Base-by-base conservation (phyloP, 106 monocot genomes). In the Dioscorea alata region DNA sequence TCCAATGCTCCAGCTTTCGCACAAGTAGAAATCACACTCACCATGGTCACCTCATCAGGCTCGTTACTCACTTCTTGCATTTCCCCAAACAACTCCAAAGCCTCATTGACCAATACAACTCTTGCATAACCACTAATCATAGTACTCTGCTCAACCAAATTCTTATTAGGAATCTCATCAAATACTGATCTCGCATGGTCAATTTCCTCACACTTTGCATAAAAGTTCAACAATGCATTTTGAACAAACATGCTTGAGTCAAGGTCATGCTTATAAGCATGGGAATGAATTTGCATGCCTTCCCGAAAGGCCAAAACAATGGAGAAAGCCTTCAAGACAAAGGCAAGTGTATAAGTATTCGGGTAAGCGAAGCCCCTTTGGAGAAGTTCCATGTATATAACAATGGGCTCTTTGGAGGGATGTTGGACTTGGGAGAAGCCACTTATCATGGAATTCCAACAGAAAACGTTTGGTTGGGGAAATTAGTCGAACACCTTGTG, bases 21-120 rank as follows among this genome's bases (percentile, higher is more conserved):
- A 48, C 92, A 93, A 21, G 97, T 92, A 1, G 89, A 87, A n/a
- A 99, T 87, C 8, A 99, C 85, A 50, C 89, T 85, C 42, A 99
- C 89, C 92, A 99, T 92, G 1, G 97, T 93, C 20, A 99, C 85
- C 85, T 93, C 92, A 76, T 92, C 92, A 17, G 92, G 97, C 22
- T 17, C 28, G n/a, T 87, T 69, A 4, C 80, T 82, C 31, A 42
- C 73, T 35, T 73, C 82, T 52, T 93, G 89, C 90, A 93, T 90
- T 33, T 87, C 72, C 70, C 83, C 73, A 63, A 99, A 99, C 76
- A 99, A 49, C 2, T 33, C 83, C 65, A 99, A 59, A 13, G 89
- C 81, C 71, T 92, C 89, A 61, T 93, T 87, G 13, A 84, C 89
- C 81, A 84, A 69, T 32, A 89, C 92, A 25, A 89, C 65, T 65